A percentile compares a stretch with the other conserved stretches of the same genome.
These are phyloP conservation scores for Colletotrichum cordylinicola DNA, from an alignment of 2,329 filamentous ascomycete species.

Conservation along the genomic window DNA sequence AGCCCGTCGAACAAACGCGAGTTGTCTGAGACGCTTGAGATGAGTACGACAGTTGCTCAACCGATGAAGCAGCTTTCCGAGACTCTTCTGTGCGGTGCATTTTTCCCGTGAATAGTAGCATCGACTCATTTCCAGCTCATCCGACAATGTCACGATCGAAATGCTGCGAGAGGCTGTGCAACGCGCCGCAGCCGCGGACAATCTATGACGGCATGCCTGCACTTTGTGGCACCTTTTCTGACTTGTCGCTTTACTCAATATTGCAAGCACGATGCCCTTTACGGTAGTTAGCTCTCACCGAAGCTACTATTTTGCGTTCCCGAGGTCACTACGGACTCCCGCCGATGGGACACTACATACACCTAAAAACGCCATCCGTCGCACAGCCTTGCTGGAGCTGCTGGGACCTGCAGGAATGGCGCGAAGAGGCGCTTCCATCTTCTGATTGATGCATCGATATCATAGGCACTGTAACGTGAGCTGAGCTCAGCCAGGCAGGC, in stretches of 20 bases:
- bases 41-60: slow-evolving; percentile 3
- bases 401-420: slow-evolving; percentile 2
- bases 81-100: neutral
- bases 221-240: neutral
- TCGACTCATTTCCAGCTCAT: neutral
- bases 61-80: slow-evolving; percentile 16
- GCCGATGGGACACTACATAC: neutral
- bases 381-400: slow-evolving; percentile 1
- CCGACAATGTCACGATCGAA: neutral
- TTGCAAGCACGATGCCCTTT: slow-evolving; percentile 10
- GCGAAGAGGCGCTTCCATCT: neutral
- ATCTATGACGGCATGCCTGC: slow-evolving; percentile 8
- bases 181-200: slow-evolving; percentile 11
- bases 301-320: neutral
- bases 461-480: neutral
- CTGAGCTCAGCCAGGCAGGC: neutral
- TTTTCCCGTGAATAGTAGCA: neutral
- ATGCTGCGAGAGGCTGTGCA: neutral
- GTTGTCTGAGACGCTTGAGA: slow-evolving; percentile 11
- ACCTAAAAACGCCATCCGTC: neutral
- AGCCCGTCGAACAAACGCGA: neutral
- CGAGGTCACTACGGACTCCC: neutral
- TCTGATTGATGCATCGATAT: neutral
- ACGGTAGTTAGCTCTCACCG: neutral
- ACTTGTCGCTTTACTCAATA: neutral